Conservation (phyloP, 2,329 filamentous ascomycete species). For the Byssochlamys sp. region DNA sequence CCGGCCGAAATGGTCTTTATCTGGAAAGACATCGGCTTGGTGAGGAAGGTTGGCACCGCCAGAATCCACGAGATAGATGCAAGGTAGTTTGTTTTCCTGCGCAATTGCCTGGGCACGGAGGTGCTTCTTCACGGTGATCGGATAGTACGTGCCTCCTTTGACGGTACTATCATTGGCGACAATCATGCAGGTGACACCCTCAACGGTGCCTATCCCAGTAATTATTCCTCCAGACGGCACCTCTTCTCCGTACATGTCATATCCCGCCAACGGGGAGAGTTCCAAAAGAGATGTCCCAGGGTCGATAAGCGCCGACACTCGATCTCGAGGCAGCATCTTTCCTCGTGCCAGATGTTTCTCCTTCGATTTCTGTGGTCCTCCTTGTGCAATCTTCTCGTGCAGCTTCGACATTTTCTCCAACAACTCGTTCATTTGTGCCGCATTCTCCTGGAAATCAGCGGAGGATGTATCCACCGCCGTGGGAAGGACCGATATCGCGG, state of each 20-base stretch:
- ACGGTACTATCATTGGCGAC: slow-evolving; percentile 95
- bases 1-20: slow-evolving; percentile 86
- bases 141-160: slow-evolving; percentile 94
- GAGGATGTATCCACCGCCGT: slow-evolving; percentile 68
- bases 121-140: slow-evolving; percentile 96
- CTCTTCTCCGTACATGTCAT: slow-evolving; percentile 80
- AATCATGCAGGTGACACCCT: slow-evolving; percentile 84
- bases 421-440: slow-evolving; percentile 63
- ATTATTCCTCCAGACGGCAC: slow-evolving; percentile 86
- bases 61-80: slow-evolving; percentile 92
- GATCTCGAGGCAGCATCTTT: slow-evolving; percentile 90
- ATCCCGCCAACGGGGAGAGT: slow-evolving; percentile 80
- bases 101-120: slow-evolving; percentile 83
- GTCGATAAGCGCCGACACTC: slow-evolving; percentile 77
- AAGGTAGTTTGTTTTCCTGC: slow-evolving; percentile 70
- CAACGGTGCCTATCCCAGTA: slow-evolving; percentile 79
- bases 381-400: slow-evolving; percentile 61
- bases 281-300: slow-evolving; percentile 85
- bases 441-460: slow-evolving; percentile 72
- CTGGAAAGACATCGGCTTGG: slow-evolving; percentile 91
- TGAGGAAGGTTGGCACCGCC: slow-evolving; percentile 91
- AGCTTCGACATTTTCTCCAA: slow-evolving; percentile 60
- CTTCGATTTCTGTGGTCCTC: slow-evolving; percentile 70
- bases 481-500: slow-evolving; percentile 69
- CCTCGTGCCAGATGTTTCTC: slow-evolving; percentile 78